Conservation (phyloP, 164 flowering plant genomes). For the Liquidambar formosana region DNA sequence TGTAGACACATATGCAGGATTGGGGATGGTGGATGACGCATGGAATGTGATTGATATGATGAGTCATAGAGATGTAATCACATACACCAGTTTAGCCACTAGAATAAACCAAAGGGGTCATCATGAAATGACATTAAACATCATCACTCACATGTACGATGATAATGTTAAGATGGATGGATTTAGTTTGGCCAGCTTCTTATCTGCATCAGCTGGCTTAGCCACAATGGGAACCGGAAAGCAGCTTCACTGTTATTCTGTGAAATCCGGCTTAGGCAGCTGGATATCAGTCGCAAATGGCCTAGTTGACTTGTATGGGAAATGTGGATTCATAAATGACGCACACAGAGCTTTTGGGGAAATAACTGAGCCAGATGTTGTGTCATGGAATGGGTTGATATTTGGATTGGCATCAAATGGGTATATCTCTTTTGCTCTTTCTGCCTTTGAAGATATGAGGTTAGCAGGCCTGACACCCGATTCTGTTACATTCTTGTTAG, state of each 20-base stretch:
- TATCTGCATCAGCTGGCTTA: constrained; percentile 53
- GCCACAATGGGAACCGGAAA: constrained; percentile 44
- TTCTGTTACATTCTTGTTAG: constrained; percentile 44
- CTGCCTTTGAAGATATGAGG: constrained; percentile 62
- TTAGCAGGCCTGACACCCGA: constrained; percentile 48
- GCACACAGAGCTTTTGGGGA: constrained; percentile 39
- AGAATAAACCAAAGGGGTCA: constrained; percentile 48
- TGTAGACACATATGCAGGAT: constrained; percentile 49
- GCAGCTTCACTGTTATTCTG: constrained; percentile 52
- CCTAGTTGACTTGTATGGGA: constrained; percentile 57
- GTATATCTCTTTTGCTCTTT: constrained; percentile 37
- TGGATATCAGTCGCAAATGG: constrained; percentile 48
- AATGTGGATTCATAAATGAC: constrained; percentile 46
- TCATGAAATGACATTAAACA: constrained; percentile 38
- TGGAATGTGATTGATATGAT: constrained; percentile 34
- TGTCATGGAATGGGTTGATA: constrained; percentile 66
- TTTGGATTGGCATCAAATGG: constrained; percentile 56
- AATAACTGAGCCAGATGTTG: constrained; percentile 44
- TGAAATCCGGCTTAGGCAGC: constrained; percentile 43
- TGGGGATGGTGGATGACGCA: constrained; percentile 42
- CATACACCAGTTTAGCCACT: constrained; percentile 57
- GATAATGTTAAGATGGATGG: constrained; percentile 47
- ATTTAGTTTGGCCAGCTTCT: constrained; percentile 48
- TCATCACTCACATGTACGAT: constrained; percentile 33
- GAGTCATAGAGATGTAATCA: constrained; percentile 46